Evolutionary conservation across 352 stramenopile species (phyloP).

Genomic region (Thalassiosira exigua): DNA sequence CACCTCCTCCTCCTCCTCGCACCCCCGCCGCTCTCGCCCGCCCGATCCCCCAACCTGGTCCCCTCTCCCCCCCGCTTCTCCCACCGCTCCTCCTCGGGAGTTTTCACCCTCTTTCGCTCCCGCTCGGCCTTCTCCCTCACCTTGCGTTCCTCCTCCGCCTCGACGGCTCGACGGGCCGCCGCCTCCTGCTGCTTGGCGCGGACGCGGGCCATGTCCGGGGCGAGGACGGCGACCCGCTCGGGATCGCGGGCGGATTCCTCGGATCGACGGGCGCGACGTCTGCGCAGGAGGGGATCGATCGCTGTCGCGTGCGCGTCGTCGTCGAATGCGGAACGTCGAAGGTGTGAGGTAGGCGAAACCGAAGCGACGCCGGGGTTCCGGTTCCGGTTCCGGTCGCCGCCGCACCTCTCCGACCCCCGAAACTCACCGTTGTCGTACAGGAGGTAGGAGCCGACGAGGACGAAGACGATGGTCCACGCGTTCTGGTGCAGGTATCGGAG

Average conservation of each 20-base stretch:
- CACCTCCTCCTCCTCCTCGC: neutral
- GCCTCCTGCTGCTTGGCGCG: slow-evolving; percentile 46
- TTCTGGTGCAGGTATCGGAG: slow-evolving; percentile 46
- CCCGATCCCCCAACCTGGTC: slow-evolving; percentile 26
- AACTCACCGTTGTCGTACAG: slow-evolving; percentile 38
- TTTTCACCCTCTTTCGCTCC: slow-evolving; percentile 53
- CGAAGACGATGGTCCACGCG: slow-evolving; percentile 60
- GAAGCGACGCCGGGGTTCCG: too few relatives aligned
- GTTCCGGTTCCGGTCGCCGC: too few relatives aligned
- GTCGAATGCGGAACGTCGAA: neutral
- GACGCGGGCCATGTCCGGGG: slow-evolving; percentile 54
- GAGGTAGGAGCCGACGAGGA: slow-evolving; percentile 26
- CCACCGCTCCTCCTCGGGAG: slow-evolving; percentile 53
- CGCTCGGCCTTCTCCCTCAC: slow-evolving; percentile 24
- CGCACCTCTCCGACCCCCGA: neutral
- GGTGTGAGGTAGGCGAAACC: neutral
- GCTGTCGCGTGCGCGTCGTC: slow-evolving; percentile 21
- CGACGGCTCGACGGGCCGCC: slow-evolving; percentile 4
- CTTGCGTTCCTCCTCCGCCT: slow-evolving; percentile 47
- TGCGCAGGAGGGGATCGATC: slow-evolving; percentile 34
- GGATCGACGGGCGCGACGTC: slow-evolving; percentile 37
- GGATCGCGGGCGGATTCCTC: slow-evolving; percentile 52
- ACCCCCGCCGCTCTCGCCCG: neutral
- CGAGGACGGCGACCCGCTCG: slow-evolving; percentile 45
- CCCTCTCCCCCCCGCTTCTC: slow-evolving; percentile 37